A percentile compares a stretch with the other conserved stretches of the same genome.
Evolutionary conservation across 2,329 filamentous ascomycete genomes (phyloP).

Genomic region (Drechmeria coniospora): DNA sequence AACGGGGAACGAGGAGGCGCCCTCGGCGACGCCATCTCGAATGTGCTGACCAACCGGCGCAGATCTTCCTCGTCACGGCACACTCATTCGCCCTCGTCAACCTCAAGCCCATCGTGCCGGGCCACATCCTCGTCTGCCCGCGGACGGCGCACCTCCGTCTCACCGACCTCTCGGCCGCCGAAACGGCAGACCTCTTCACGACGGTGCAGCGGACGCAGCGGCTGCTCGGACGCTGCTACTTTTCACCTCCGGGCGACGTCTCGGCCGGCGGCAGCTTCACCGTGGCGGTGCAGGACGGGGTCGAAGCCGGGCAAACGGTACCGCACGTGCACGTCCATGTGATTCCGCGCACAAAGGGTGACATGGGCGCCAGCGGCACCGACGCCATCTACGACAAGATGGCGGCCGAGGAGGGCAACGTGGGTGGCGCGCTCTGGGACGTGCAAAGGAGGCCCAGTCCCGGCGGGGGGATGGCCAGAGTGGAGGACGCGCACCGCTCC

Average conservation of each 20-base stretch:
- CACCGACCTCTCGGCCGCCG: conserved; percentile 53
- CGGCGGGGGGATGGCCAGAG: conserved; percentile 45
- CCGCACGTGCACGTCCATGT: conserved; percentile 88
- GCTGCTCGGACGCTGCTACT: conserved; percentile 51
- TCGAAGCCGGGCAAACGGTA: conserved; percentile 83
- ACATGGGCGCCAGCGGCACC: conserved; percentile 24
- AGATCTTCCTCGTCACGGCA: conserved; percentile 78
- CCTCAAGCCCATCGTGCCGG: conserved; percentile 82
- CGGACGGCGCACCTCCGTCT: conserved; percentile 53
- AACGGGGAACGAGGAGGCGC: too few species aligned
- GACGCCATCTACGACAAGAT: conserved; percentile 74
- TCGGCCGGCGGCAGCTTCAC: conserved; percentile 62
- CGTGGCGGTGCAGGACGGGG: conserved; percentile 86
- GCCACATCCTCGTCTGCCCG: conserved; percentile 84
- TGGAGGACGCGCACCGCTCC: conserved; percentile 55
- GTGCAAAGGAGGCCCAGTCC: conserved; percentile 27
- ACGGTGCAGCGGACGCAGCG: conserved; percentile 70
- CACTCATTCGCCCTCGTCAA: conserved; percentile 84
- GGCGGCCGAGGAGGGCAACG: conserved; percentile 71
- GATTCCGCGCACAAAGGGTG: conserved; percentile 53
- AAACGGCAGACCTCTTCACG: conserved; percentile 71
- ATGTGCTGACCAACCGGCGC: too few species aligned
- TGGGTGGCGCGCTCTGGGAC: conserved; percentile 56
- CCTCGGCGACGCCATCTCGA: too few species aligned
- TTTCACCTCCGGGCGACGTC: conserved; percentile 25